Evolutionary conservation across 2,329 filamentous ascomycete genomes (phyloP).

Genomic region (Aspergillus udagawae): DNA sequence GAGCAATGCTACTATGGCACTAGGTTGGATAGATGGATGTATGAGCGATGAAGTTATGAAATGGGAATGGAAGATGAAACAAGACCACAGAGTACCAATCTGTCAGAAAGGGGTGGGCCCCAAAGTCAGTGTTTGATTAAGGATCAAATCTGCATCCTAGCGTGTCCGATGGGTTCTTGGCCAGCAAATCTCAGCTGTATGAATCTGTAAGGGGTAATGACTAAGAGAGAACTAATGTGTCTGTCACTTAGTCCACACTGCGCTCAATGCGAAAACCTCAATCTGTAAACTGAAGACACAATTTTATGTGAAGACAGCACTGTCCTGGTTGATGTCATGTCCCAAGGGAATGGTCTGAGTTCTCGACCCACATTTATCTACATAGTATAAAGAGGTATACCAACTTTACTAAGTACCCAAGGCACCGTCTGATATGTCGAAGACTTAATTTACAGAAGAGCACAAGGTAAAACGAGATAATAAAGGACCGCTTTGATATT

Average conservation of each 20-base stretch:
- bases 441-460: not conserved
- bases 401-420: not conserved
- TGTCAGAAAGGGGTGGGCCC: conserved; percentile 18
- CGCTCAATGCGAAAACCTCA: not conserved
- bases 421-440: no score
- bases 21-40: not conserved
- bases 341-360: not conserved
- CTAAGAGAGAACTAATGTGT: not conserved
- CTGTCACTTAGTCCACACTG: not conserved
- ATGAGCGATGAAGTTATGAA: not conserved
- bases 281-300: not conserved
- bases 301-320: no score
- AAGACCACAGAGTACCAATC: conserved; percentile 4
- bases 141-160: conserved; percentile 32
- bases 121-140: conserved; percentile 37
- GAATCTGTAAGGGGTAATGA: conserved; percentile 17
- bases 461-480: not conserved
- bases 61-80: not conserved
- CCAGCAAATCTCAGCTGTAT: conserved; percentile 7
- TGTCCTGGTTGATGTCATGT: not conserved
- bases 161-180: conserved; percentile 26
- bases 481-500: no score
- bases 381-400: no score
- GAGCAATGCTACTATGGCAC: not conserved
- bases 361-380: not conserved